Percentiles rank a stretch among this genome's conserved stretches.
Evolutionary conservation across 768 basidiomycete species (phyloP).

Genomic region (Suillus americanus): DNA sequence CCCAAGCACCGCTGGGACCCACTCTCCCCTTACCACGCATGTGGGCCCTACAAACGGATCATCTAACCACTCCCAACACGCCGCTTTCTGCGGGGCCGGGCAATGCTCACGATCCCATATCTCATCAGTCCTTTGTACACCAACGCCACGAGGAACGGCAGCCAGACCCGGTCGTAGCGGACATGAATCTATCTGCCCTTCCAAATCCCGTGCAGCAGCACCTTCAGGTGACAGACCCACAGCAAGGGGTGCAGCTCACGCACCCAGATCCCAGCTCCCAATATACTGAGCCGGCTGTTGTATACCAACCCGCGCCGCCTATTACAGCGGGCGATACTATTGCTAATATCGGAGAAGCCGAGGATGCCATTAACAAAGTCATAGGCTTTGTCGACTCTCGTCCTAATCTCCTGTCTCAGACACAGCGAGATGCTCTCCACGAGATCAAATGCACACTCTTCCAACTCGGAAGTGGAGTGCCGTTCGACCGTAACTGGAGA

Average conservation of each 20-base stretch:
- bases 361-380: conserved; percentile 54
- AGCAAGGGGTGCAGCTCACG: conserved; percentile 30
- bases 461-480: conserved; percentile 41
- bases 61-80: conserved; percentile 24
- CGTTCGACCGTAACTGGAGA: conserved; percentile 34
- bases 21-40: conserved; percentile 33
- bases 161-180: conserved; percentile 23
- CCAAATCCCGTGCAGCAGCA: conserved; percentile 31
- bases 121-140: conserved; percentile 28
- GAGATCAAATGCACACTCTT: conserved; percentile 55
- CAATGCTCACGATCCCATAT: conserved; percentile 27
- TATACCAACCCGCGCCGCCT: conserved; percentile 34
- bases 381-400: conserved; percentile 51
- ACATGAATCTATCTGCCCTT: conserved; percentile 28
- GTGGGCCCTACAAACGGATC: conserved; percentile 33
- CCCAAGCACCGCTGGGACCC: conserved; percentile 26
- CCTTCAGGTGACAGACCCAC: conserved; percentile 22
- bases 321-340: conserved; percentile 32
- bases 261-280: conserved; percentile 23
- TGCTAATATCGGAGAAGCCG: conserved; percentile 49
- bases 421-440: conserved; percentile 41
- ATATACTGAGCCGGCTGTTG: conserved; percentile 29
- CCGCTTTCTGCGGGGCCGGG: conserved; percentile 33
- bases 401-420: conserved; percentile 28
- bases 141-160: conserved; percentile 26